Evolutionary conservation across 352 stramenopile genomes (phyloP).

Genomic region (Globisporangium orthogonon): DNA sequence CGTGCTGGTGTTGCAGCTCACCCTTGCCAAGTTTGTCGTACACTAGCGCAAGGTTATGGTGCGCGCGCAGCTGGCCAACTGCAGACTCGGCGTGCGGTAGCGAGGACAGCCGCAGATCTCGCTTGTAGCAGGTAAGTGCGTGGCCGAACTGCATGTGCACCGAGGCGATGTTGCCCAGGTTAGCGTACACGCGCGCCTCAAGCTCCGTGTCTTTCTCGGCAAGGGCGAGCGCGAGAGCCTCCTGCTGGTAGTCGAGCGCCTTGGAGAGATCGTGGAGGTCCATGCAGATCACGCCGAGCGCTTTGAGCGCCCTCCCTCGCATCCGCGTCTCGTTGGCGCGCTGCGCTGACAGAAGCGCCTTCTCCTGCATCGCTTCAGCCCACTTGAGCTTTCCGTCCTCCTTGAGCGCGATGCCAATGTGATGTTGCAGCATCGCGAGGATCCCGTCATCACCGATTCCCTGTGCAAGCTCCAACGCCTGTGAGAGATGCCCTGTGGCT

Average conservation of each 20-base stretch:
- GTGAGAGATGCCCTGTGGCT: slow-evolving; percentile 29
- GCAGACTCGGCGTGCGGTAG: slow-evolving; percentile 42
- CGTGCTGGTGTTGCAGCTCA: slow-evolving; percentile 31
- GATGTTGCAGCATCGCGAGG: slow-evolving; percentile 48
- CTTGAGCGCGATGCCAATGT: slow-evolving; percentile 60
- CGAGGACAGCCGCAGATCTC: slow-evolving; percentile 40
- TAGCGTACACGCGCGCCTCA: slow-evolving; percentile 68
- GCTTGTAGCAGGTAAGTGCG: slow-evolving; percentile 51
- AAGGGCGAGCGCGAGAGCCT: slow-evolving; percentile 46
- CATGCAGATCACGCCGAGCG: slow-evolving; percentile 54
- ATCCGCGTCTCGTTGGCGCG: slow-evolving; percentile 28
- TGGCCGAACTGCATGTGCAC: slow-evolving; percentile 46
- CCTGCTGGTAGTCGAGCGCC: slow-evolving; percentile 55
- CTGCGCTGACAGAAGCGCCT: slow-evolving; percentile 41
- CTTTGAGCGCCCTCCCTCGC: slow-evolving; percentile 52
- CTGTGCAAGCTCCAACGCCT: slow-evolving; percentile 30
- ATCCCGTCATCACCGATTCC: slow-evolving; percentile 16
- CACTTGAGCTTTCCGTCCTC: slow-evolving; percentile 38
- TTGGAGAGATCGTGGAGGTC: slow-evolving; percentile 30
- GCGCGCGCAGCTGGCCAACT: slow-evolving; percentile 44
- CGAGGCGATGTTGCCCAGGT: slow-evolving; percentile 66
- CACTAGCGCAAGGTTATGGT: slow-evolving; percentile 65
- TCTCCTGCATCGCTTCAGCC: slow-evolving; percentile 39
- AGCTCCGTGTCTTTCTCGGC: slow-evolving; percentile 49
- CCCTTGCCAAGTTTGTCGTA: slow-evolving; percentile 46